A percentile compares a stretch with the other conserved stretches of the same genome.
Conservation (phyloP, 1,284 basidiomycete genomes). For the Trametes polyzona region DNA sequence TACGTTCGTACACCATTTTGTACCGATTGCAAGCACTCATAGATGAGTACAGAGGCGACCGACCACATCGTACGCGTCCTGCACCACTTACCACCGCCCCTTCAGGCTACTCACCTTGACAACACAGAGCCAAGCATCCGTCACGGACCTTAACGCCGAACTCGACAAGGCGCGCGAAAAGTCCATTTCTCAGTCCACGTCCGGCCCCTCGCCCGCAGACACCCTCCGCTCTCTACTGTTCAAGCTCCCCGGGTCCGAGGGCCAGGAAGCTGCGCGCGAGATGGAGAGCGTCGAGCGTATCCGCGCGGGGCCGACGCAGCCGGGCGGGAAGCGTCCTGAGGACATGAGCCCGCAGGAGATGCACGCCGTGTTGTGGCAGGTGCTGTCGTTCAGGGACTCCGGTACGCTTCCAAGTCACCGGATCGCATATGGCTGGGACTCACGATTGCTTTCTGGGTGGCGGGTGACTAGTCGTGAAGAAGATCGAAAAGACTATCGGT, state of each 20-base stretch:
- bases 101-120: not conserved
- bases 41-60: conserved; percentile 55
- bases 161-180: conserved; percentile 70
- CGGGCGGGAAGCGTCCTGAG: conserved; percentile 65
- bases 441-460: too few species aligned
- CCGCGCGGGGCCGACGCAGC: conserved; percentile 54
- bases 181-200: conserved; percentile 46
- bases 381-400: conserved; percentile 82
- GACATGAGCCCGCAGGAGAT: conserved; percentile 91
- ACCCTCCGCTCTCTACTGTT: conserved; percentile 58
- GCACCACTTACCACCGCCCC: not conserved
- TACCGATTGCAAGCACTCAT: conserved; percentile 5
- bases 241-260: conserved; percentile 63
- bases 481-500: conserved; percentile 86
- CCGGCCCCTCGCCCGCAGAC: conserved; percentile 43
- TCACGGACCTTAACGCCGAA: conserved; percentile 85
- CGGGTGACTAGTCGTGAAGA: conserved; percentile 66
- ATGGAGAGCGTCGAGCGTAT: conserved; percentile 79
- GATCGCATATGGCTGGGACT: not conserved
- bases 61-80: conserved; percentile 68
- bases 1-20: conserved; percentile 35
- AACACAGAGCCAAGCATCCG: conserved; percentile 62
- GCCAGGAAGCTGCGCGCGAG: conserved; percentile 68
- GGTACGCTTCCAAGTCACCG: conserved; percentile 24
- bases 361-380: conserved; percentile 83